Percentiles rank a stretch among this genome's conserved stretches.
Conservation (phyloP, 495 filamentous ascomycete species). For the Neurospora terricola region DNA sequence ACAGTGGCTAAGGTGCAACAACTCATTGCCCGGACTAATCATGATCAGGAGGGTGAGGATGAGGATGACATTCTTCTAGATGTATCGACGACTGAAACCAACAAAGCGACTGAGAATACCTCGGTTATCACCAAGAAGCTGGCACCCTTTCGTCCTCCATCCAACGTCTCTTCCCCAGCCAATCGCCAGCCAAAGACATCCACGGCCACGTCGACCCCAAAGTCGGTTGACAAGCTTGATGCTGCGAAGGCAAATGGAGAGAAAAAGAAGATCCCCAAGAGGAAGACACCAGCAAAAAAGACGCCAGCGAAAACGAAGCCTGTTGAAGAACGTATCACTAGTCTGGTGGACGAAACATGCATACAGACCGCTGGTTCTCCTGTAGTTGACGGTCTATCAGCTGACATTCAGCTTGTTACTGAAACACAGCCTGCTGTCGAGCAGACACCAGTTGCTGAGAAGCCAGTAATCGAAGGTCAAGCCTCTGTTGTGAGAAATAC, state of each 20-base stretch:
- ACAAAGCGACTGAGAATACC: not conserved
- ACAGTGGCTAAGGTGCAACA: slow-evolving; percentile 4
- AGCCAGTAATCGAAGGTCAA: not conserved
- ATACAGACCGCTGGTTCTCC: not conserved
- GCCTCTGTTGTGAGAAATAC: not conserved
- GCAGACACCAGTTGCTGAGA: not conserved
- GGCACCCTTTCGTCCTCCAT: not conserved
- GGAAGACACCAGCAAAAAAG: not conserved
- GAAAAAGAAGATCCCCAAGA: not conserved
- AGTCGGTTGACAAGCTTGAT: not conserved
- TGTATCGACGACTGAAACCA: not conserved
- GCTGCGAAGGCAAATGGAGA: not conserved
- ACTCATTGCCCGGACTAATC: not conserved
- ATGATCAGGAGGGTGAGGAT: slow-evolving; percentile 8
- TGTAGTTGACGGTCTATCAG: not conserved
- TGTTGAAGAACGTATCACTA: not conserved
- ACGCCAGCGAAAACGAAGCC: not conserved
- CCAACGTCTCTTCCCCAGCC: not conserved
- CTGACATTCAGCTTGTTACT: not conserved
- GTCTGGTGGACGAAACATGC: not conserved
- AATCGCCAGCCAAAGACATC: not conserved
- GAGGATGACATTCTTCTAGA: slow-evolving; percentile 25
- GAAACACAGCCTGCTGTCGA: not conserved
- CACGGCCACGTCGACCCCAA: not conserved
- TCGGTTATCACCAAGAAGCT: not conserved